phyloP scores from a whole-genome alignment of 495 filamentous ascomycete genomes.

The Apiosordaria backusii region DNA sequence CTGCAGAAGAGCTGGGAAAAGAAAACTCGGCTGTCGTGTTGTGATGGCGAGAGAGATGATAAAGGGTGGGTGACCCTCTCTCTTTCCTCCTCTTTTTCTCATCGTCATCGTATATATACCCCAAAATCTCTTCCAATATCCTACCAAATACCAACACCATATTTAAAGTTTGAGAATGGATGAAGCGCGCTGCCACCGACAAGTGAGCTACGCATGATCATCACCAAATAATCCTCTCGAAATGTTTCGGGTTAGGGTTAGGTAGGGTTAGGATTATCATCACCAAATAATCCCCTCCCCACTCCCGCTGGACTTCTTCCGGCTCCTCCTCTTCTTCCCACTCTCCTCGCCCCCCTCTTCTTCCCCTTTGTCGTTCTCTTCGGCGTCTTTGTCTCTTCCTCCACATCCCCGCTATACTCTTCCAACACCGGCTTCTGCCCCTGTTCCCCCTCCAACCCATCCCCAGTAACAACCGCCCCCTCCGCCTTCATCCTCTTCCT shows the following conservation, averaged over 20 bases:
- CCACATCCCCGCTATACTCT: not conserved
- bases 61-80: not conserved
- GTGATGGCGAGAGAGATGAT: not conserved
- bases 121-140: not conserved
- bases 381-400: not conserved
- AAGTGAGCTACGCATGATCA: too few species aligned
- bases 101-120: not conserved
- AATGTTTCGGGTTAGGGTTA: too few species aligned
- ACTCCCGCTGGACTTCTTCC: not conserved
- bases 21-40: not conserved
- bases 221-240: too few species aligned
- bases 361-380: slow-evolving; percentile 3
- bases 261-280: too few species aligned
- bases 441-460: not conserved
- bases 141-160: too few species aligned
- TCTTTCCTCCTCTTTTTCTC: not conserved
- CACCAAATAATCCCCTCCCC: not conserved
- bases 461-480: not conserved
- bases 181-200: too few species aligned
- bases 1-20: not conserved
- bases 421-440: not conserved
- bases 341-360: not conserved
- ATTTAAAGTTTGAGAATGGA: too few species aligned
- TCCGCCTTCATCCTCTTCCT: not conserved
- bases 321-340: not conserved